A percentile compares a stretch with the other conserved stretches of the same genome.
Evolutionary conservation across 345 rosid species (phyloP).

Genomic region (Pugionium cornutum): DNA sequence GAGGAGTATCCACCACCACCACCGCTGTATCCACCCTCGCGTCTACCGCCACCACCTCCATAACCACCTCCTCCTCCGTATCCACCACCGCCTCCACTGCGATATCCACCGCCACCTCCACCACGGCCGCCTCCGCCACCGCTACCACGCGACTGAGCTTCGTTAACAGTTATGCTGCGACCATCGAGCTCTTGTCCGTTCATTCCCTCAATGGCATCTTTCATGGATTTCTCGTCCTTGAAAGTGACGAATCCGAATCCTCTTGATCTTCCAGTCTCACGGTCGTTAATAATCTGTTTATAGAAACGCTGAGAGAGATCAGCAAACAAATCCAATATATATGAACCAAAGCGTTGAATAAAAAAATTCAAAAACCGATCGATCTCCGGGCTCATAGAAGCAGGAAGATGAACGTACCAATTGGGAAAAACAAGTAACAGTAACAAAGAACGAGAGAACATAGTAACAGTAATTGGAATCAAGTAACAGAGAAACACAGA

Average conservation of each 20-base stretch:
- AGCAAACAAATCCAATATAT: background rate
- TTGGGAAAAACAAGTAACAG: slow-evolving; percentile 59
- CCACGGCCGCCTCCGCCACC: slow-evolving; percentile 53
- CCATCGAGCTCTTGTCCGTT: slow-evolving; percentile 87
- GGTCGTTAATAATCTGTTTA: slow-evolving; percentile 70
- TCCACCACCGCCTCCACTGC: slow-evolving; percentile 49
- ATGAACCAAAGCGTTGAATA: background rate
- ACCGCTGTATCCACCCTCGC: slow-evolving; percentile 29
- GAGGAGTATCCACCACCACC: slow-evolving; percentile 27
- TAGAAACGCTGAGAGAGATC: background rate
- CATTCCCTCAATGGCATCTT: slow-evolving; percentile 90
- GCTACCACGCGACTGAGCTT: slow-evolving; percentile 79
- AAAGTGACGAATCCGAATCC: slow-evolving; percentile 93
- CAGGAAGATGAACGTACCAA: slow-evolving; percentile 97
- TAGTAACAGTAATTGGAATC: slow-evolving; percentile 62
- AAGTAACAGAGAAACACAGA: slow-evolving; percentile 51
- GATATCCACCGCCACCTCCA: slow-evolving; percentile 44
- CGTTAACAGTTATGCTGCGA: slow-evolving; percentile 82
- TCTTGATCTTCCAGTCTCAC: slow-evolving; percentile 89
- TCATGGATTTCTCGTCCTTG: slow-evolving; percentile 76
- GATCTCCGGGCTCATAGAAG: slow-evolving; percentile 65
- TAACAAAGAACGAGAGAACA: slow-evolving; percentile 52
- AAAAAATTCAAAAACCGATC: slow-evolving; percentile 45
- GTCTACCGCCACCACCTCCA: slow-evolving; percentile 31
- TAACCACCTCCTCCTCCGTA: slow-evolving; percentile 32